Evolutionary conservation across 169 alveolate genomes (phyloP).

Genomic region (Eimeria tenella): DNA sequence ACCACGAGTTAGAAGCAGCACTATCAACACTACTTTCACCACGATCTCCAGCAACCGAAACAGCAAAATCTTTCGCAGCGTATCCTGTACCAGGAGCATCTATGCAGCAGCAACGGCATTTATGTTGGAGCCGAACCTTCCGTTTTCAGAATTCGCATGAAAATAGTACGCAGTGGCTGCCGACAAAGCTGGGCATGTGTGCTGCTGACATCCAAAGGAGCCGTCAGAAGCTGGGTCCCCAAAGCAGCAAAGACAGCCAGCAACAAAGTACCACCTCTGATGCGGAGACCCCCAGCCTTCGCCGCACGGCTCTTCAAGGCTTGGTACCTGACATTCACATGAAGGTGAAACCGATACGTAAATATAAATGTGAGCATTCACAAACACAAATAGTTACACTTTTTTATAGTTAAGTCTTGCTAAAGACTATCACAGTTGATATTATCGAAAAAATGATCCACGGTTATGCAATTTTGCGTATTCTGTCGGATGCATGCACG

Average conservation of each 20-base stretch:
- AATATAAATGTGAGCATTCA: background rate
- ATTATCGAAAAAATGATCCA: too few species aligned
- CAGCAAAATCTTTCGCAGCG: background rate
- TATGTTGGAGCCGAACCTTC: background rate
- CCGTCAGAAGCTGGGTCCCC: constrained; percentile 9
- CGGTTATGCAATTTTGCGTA: too few species aligned
- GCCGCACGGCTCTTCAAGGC: constrained; percentile 28
- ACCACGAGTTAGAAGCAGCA: background rate
- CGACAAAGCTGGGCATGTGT: constrained; percentile 15
- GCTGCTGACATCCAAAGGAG: constrained; percentile 24
- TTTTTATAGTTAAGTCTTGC: background rate
- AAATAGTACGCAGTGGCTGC: background rate
- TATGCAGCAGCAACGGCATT: background rate
- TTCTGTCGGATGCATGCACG: too few species aligned
- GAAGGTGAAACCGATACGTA: background rate
- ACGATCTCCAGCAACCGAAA: background rate
- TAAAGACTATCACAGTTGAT: too few species aligned
- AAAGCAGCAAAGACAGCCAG: constrained; percentile 22
- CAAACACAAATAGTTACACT: background rate
- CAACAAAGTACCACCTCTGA: background rate
- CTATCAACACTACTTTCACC: background rate
- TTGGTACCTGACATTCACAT: background rate
- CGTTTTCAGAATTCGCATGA: background rate
- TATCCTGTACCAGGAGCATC: background rate
- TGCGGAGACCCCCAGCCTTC: background rate